Percentiles rank a stretch among this genome's conserved stretches.
Conservation (phyloP, 1,284 basidiomycete species). For the Lentinula novae-zelandiae region DNA sequence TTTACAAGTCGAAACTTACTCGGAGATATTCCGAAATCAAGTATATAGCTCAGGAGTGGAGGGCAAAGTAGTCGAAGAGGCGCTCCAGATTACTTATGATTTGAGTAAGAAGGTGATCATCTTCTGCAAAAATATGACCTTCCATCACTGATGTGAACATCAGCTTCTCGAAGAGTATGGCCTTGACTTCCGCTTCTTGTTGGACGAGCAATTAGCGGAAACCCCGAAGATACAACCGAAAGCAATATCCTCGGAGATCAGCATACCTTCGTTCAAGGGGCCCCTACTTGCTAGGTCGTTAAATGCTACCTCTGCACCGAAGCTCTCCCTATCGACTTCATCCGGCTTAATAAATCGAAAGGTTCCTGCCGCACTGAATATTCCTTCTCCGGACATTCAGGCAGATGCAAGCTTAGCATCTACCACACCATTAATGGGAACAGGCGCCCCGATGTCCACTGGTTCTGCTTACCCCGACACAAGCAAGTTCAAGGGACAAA, state of each 20-base stretch:
- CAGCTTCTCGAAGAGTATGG: constrained; percentile 70
- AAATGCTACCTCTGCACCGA: constrained; percentile 10
- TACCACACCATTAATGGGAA: neutral
- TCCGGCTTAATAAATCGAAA: neutral
- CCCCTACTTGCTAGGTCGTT: constrained; percentile 2
- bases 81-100: constrained; percentile 67
- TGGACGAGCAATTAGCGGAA: constrained; percentile 66
- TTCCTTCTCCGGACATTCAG: neutral
- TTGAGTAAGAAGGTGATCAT: constrained; percentile 74
- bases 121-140: constrained; percentile 16
- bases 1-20: constrained; percentile 80
- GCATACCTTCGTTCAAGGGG: constrained; percentile 21
- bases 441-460: neutral
- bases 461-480: constrained; percentile 10
- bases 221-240: constrained; percentile 37
- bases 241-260: constrained; percentile 14
- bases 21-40: constrained; percentile 85
- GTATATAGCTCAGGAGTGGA: constrained; percentile 84
- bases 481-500: neutral
- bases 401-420: neutral
- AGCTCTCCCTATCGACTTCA: neutral
- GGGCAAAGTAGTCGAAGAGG: constrained; percentile 66
- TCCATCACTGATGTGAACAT: neutral
- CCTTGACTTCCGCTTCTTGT: constrained; percentile 85
- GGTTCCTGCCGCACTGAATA: constrained; percentile 1